Evolutionary conservation across 2,329 filamentous ascomycete species (phyloP), one percentile per base, ranked within the genome.

Genomic region (Phoma sp.): DNA sequence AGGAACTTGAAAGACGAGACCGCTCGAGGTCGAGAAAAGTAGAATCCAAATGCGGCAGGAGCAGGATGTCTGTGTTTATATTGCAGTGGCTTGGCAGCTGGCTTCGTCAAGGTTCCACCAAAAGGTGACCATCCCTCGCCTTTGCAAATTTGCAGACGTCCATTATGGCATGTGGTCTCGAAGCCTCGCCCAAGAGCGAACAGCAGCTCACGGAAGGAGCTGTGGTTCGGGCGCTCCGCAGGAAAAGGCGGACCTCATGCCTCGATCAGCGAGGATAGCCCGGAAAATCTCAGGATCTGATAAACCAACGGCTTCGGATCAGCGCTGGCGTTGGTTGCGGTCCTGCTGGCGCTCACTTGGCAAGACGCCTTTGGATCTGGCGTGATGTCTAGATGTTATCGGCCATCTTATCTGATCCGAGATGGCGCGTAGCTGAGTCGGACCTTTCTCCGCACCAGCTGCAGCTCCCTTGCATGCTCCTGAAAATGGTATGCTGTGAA

Each of bases 371-470:
- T 30, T 10, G 17, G 29, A 17, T 17, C 50, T 36, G n/a, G n/a
- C n/a, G 17, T 28, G 42, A 21, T 7, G 49, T 39, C 30, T 29
- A 29, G 18, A 18, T 11, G n/a, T 40, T 34, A 7, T 43, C 39
- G 32, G 7, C 25, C 38, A 53, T 47, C 50, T 47, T 25, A 53
- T 53, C 50, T 36, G 37, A 42, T 47, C 49, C 26, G 33, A n/a
- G 11, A n/a, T 30, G 23, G 30, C 14, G 7, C 17, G 4, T n/a
- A 23, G 9, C 23, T 23, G 12, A 30, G 11, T 47, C 28, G 42
- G 42, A 20, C 49, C 34, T 47, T 46, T 30, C 29, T 36, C 36
- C 36, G 14, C 42, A 36, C 15, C 36, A 32, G 15, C 9, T 7
- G 30, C 30, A 42, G 12, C 47, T 42, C n/a, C 29, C 21, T 40